A percentile compares a stretch with the other conserved stretches of the same genome.
Evolutionary conservation across 352 stramenopile species (phyloP).

Genomic region (Phytophthora melonis): DNA sequence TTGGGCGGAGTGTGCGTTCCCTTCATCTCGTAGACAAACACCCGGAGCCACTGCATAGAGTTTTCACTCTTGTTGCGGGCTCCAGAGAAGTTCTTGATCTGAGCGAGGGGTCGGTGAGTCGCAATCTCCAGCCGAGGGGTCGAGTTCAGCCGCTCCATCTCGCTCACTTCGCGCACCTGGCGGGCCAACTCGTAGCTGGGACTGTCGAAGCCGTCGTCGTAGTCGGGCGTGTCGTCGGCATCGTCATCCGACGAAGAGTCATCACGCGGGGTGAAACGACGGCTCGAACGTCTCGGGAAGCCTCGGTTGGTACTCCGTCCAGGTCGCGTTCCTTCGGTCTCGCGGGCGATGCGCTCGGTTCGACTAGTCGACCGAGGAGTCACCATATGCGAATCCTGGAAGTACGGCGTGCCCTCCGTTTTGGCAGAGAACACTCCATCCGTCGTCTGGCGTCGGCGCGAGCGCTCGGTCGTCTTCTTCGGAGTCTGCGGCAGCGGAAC

Average conservation of each 20-base stretch:
- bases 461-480: too few species aligned
- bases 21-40: too few species aligned
- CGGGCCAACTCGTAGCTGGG: background rate
- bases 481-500: background rate
- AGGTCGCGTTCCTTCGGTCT: background rate
- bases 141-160: background rate
- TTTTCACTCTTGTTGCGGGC: too few species aligned
- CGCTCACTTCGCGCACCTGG: background rate
- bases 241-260: background rate
- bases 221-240: background rate
- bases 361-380: background rate
- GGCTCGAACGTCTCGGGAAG: too few species aligned
- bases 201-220: background rate
- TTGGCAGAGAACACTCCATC: too few species aligned
- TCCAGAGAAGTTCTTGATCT: slow-evolving; percentile 8
- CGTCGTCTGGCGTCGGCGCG: too few species aligned
- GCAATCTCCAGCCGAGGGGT: background rate
- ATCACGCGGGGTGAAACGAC: too few species aligned
- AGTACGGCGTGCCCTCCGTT: too few species aligned
- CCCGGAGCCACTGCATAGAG: too few species aligned
- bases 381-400: too few species aligned
- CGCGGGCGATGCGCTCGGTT: background rate
- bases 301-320: too few species aligned
- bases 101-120: background rate
- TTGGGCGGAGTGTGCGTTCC: too few species aligned